Evolutionary conservation across 2,329 filamentous ascomycete species (phyloP).

Genomic region (Hypoxylon rubiginosum): DNA sequence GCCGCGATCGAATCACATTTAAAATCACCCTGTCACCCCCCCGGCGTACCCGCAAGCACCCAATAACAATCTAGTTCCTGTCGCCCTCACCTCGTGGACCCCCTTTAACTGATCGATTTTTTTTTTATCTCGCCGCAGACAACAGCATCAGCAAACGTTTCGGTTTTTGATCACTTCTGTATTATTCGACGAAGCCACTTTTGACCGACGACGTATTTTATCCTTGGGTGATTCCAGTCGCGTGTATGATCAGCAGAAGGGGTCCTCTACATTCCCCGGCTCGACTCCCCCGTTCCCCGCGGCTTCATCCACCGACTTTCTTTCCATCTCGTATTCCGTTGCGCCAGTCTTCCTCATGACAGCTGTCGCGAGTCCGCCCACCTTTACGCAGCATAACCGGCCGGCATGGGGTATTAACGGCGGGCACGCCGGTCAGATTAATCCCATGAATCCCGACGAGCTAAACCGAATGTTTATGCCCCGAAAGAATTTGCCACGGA

Average conservation of each 20-base stretch:
- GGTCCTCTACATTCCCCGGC: constrained; percentile 31
- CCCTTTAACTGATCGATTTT: constrained; percentile 38
- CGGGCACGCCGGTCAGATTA: constrained; percentile 54
- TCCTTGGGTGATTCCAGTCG: constrained; percentile 29
- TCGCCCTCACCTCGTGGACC: constrained; percentile 20
- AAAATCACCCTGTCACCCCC: constrained; percentile 17
- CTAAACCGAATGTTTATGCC: constrained; percentile 89
- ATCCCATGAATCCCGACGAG: constrained; percentile 85
- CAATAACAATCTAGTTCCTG: constrained; percentile 25
- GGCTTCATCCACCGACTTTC: constrained; percentile 32
- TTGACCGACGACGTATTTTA: constrained; percentile 24
- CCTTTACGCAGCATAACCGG: constrained; percentile 73
- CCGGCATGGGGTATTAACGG: constrained; percentile 74
- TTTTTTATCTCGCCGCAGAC: constrained; percentile 31
- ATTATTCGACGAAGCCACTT: constrained; percentile 26
- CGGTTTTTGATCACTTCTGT: constrained; percentile 9
- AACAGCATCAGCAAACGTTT: constrained; percentile 32
- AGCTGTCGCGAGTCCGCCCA: constrained; percentile 75
- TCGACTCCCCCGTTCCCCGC: constrained; percentile 43
- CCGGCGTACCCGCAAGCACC: constrained; percentile 34
- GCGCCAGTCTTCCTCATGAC: constrained; percentile 67
- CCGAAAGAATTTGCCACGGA: constrained; percentile 86
- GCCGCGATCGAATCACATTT: constrained; percentile 36
- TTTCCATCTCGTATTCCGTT: constrained; percentile 39
- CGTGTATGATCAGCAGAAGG: constrained; percentile 43